Percentiles rank a stretch among this genome's conserved stretches.
These are phyloP conservation scores for Rhodotorula kratochvilovae DNA, from an alignment of 768 basidiomycete species.

Conservation along the genomic window DNA sequence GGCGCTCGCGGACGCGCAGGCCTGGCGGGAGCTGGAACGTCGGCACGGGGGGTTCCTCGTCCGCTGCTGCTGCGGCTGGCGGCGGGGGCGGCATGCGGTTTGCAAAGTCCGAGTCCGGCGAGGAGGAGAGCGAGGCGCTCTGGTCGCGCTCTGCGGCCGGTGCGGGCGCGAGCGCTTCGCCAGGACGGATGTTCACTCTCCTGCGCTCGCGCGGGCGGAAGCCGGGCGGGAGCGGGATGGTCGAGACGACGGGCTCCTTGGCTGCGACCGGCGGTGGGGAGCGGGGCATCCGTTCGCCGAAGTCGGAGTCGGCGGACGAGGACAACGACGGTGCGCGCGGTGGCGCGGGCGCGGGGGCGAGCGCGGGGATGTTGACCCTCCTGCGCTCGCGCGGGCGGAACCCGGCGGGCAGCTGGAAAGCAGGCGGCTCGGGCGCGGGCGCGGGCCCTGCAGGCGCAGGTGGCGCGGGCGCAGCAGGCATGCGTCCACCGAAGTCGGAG, in stretches of 20 bases:
- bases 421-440: too few relatives aligned
- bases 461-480: too few relatives aligned
- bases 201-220: slow-evolving; percentile 23
- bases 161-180: background rate
- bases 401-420: slow-evolving; percentile 1
- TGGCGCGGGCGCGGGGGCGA: background rate
- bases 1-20: slow-evolving; percentile 20
- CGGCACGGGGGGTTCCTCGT: too few relatives aligned
- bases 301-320: background rate
- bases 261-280: too few relatives aligned
- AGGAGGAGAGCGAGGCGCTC: background rate
- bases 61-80: too few relatives aligned
- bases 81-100: background rate
- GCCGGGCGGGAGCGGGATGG: slow-evolving; percentile 1
- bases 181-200: slow-evolving; percentile 32
- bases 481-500: too few relatives aligned
- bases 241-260: too few relatives aligned
- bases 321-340: background rate
- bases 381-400: slow-evolving; percentile 24
- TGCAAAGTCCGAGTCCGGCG: background rate
- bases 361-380: slow-evolving; percentile 27
- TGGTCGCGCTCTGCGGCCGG: background rate
- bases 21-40: slow-evolving; percentile 12
- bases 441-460: too few relatives aligned
- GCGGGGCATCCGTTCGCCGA: background rate